A percentile compares a stretch with the other conserved stretches of the same genome.
Conservation (phyloP, 495 filamentous ascomycete genomes). For the Articulospora tetracladia region DNA sequence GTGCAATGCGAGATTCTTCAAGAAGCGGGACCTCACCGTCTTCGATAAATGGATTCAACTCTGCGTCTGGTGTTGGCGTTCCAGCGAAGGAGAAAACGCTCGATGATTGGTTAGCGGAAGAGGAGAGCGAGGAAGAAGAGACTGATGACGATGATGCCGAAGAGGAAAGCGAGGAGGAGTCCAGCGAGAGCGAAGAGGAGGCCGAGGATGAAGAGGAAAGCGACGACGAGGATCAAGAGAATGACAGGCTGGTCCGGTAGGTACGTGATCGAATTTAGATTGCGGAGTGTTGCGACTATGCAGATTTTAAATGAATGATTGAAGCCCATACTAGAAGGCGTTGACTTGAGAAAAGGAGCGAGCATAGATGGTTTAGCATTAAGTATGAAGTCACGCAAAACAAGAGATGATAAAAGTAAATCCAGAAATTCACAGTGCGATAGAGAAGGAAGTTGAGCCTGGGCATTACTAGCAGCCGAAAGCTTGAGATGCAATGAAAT, state of each 20-base stretch:
- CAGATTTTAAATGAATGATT: constrained; percentile 3
- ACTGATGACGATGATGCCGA: constrained; percentile 40
- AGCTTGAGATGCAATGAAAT: neutral
- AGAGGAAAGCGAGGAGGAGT: constrained; percentile 30
- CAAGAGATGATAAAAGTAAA: constrained; percentile 5
- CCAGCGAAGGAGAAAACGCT: constrained; percentile 58
- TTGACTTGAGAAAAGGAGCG: neutral
- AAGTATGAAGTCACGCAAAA: constrained; percentile 15
- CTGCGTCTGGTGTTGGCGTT: neutral
- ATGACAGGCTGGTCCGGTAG: constrained; percentile 41
- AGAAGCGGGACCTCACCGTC: constrained; percentile 16
- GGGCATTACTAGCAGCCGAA: constrained; percentile 24
- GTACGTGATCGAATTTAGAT: too few relatives aligned
- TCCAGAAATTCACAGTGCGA: neutral
- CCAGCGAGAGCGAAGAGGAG: constrained; percentile 36
- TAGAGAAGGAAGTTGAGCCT: constrained; percentile 14
- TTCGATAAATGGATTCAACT: constrained; percentile 21
- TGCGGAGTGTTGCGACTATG: neutral
- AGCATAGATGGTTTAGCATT: constrained; percentile 2
- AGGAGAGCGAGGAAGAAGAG: constrained; percentile 42
- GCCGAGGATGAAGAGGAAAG: constrained; percentile 40
- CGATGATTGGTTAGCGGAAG: constrained; percentile 85
- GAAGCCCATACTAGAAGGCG: constrained; percentile 10
- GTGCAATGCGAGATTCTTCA: constrained; percentile 31
- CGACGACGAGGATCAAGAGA: constrained; percentile 37